These are phyloP conservation scores for Puccinia novopanici DNA, from an alignment of 1,284 basidiomycete genomes.

Conservation along the genomic window DNA sequence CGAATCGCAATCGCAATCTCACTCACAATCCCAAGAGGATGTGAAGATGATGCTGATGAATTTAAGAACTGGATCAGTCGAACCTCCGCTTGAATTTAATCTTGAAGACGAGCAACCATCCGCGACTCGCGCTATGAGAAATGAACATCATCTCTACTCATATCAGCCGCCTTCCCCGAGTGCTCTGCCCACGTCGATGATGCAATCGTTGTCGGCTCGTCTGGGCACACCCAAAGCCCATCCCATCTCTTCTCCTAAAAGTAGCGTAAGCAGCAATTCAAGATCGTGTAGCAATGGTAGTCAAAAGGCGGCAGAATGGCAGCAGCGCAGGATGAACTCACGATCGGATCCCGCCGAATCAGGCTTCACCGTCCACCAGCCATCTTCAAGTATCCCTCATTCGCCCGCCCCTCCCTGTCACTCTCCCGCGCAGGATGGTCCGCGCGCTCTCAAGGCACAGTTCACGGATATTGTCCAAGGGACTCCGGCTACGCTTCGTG, in stretches of 20 bases:
- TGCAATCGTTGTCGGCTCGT: slow-evolving; percentile 1
- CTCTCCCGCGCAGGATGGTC: background rate
- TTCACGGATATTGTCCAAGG: background rate
- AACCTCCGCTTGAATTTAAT: background rate
- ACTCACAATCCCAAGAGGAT: slow-evolving; percentile 4
- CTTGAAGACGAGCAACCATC: background rate
- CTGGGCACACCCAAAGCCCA: slow-evolving; percentile 13
- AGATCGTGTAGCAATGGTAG: background rate
- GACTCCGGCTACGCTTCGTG: background rate
- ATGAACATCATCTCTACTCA: background rate
- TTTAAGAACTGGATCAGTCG: background rate
- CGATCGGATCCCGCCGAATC: background rate
- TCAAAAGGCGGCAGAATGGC: background rate
- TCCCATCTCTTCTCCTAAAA: background rate
- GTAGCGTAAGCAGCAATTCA: background rate
- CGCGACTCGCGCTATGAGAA: background rate
- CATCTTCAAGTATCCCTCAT: background rate
- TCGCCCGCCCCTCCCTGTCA: slow-evolving; percentile 3
- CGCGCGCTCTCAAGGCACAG: slow-evolving; percentile 3
- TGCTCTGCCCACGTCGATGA: slow-evolving; percentile 24
- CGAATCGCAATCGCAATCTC: background rate
- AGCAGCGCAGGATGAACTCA: background rate
- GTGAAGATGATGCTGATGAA: slow-evolving; percentile 13
- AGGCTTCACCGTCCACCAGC: background rate
- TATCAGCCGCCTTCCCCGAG: slow-evolving; percentile 40